Percentiles rank a stretch among this genome's conserved stretches.
Conservation (phyloP, 1,284 basidiomycete species). For the Mycocalia duriaeana region DNA sequence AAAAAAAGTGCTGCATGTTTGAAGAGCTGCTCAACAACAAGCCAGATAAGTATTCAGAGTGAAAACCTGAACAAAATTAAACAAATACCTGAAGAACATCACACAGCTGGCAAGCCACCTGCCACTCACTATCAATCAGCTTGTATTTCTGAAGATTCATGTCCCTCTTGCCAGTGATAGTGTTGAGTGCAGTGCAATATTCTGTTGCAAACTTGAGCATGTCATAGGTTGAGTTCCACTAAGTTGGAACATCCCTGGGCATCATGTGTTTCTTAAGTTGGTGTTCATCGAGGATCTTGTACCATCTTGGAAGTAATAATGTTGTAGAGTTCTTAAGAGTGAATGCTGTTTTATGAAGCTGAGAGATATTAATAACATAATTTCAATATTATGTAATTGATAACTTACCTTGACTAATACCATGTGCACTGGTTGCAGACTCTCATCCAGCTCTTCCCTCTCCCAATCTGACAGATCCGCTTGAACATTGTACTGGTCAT, state of each 20-base stretch:
- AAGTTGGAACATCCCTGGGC: slow-evolving; percentile 7
- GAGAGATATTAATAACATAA: not conserved
- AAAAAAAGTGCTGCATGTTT: slow-evolving; percentile 21
- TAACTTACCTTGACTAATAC: slow-evolving; percentile 10
- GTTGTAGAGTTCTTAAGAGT: slow-evolving; percentile 8
- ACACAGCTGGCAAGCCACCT: slow-evolving; percentile 18
- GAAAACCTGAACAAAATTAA: slow-evolving; percentile 13
- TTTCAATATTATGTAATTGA: not conserved
- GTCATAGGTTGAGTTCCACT: slow-evolving; percentile 3
- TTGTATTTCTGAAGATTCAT: slow-evolving; percentile 15
- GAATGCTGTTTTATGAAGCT: slow-evolving; percentile 3
- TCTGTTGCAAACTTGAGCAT: slow-evolving; percentile 15
- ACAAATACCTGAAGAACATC: slow-evolving; percentile 18
- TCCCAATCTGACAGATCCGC: slow-evolving; percentile 10
- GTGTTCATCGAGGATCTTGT: slow-evolving; percentile 1
- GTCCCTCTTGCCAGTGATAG: slow-evolving; percentile 12
- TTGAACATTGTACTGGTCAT: slow-evolving; percentile 9
- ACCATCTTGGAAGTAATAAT: slow-evolving; percentile 1
- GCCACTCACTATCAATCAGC: slow-evolving; percentile 17
- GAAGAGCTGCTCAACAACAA: slow-evolving; percentile 14
- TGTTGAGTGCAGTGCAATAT: slow-evolving; percentile 16
- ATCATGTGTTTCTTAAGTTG: slow-evolving; percentile 6
- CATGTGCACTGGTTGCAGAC: slow-evolving; percentile 1
- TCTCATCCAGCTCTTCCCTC: slow-evolving; percentile 2
- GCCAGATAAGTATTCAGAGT: not conserved